Evolutionary conservation across 2,329 filamentous ascomycete species (phyloP), one percentile per base, ranked within the genome.

Genomic region (Daldinia sp.): DNA sequence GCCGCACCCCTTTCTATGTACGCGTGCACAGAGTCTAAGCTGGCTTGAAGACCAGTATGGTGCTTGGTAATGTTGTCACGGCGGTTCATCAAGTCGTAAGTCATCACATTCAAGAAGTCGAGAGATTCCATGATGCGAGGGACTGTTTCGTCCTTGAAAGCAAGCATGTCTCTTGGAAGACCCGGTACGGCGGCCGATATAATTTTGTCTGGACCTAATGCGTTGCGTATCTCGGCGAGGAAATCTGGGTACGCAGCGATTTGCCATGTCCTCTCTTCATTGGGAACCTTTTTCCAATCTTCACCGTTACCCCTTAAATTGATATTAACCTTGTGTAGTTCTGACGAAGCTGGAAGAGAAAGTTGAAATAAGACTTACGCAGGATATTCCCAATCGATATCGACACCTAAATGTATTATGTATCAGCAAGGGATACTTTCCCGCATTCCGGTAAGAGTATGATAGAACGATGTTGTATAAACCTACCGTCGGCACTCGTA

Each of bases 1-100:
- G 81, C 75, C 1, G 86, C 82, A 2, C 89, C 89, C 21, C 83
- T 82, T 2, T 78, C 75, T 13, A 88, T 74, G 73, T 91, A 92
- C 34, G 81, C 81, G 52, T 87, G 78, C 71, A 92, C 74, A 0
- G 84, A 78, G 3, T 82, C 77, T 1, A 85, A 71, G 7, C 87
- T 87, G 10, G 79, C 81, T 50, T 79, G 70, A 21, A 90, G 77
- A 4, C 87, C 86, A 8, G 83, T 85, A 69, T 91, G 88, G 72
- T 92, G 90, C 25, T 80, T 82, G 1, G 89, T 92, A 17, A 81
- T 74, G 50, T 79, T 85, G 73, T 91, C 87, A n/a, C 90, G 85
- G 9, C 90, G 87, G 77, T 91, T 91, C 83, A 90, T 89, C 48
- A 92, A 73, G 71, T 92, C 90, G 73, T 92, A 92, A 7, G 84